A percentile compares a stretch with the other conserved stretches of the same genome.
These are phyloP conservation scores for Herpetomonas tarakana DNA, from an alignment of 208 protist species.

Conservation along the genomic window DNA sequence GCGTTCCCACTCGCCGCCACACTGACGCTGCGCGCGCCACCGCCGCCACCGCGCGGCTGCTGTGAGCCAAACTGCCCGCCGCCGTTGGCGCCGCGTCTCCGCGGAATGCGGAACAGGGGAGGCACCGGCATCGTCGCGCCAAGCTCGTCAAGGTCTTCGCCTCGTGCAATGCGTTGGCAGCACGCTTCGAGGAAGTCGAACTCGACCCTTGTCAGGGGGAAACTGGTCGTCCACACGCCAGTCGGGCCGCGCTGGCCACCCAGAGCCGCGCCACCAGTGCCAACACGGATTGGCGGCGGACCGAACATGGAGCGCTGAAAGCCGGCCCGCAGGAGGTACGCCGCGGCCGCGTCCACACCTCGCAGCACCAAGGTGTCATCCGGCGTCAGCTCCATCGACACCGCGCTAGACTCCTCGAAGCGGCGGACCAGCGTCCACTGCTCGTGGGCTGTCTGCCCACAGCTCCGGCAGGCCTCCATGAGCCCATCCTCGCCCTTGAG, in stretches of 20 bases:
- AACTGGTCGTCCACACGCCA: slow-evolving; percentile 66
- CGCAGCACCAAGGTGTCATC: slow-evolving; percentile 75
- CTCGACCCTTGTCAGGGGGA: slow-evolving; percentile 61
- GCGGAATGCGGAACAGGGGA: slow-evolving; percentile 72
- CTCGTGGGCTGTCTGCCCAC: slow-evolving; percentile 31
- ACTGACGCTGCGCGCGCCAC: not conserved
- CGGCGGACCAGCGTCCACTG: slow-evolving; percentile 63
- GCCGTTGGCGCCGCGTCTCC: slow-evolving; percentile 20
- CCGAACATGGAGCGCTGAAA: slow-evolving; percentile 64
- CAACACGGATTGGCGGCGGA: too few species aligned
- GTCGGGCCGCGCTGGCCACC: too few species aligned
- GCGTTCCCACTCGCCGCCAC: not conserved
- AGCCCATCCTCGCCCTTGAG: slow-evolving; percentile 55
- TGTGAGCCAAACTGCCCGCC: not conserved
- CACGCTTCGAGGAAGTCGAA: slow-evolving; percentile 88
- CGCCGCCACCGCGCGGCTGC: not conserved
- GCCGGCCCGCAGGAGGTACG: slow-evolving; percentile 70
- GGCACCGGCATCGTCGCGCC: slow-evolving; percentile 53
- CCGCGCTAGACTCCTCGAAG: slow-evolving; percentile 38
- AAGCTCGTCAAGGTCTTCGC: slow-evolving; percentile 37
- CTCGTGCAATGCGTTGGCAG: slow-evolving; percentile 64
- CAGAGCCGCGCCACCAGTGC: too few species aligned
- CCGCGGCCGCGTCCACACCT: slow-evolving; percentile 61
- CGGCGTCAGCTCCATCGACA: slow-evolving; percentile 74
- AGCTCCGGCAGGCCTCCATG: slow-evolving; percentile 39